A percentile compares a stretch with the other conserved stretches of the same genome.
Evolutionary conservation across 2,329 filamentous ascomycete genomes (phyloP).

Genomic region (Colletotrichum melonis): DNA sequence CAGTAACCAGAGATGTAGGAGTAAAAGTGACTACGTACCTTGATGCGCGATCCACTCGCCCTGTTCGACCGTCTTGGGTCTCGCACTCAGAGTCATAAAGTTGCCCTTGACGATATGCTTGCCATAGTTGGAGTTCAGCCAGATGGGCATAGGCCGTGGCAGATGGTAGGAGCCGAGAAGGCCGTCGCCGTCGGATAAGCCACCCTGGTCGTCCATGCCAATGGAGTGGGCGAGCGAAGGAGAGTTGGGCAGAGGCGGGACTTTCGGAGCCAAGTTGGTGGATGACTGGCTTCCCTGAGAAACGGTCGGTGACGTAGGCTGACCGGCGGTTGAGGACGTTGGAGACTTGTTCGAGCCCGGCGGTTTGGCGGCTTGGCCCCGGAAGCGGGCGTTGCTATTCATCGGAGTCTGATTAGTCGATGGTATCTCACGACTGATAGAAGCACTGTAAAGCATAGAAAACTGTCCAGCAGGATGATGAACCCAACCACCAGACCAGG

Average conservation of each 20-base stretch:
- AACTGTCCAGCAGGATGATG: neutral
- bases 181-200: slow-evolving; percentile 62
- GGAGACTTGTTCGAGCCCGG: slow-evolving; percentile 65
- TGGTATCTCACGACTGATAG: slow-evolving; percentile 22
- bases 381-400: slow-evolving; percentile 67
- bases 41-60: slow-evolving; percentile 98
- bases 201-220: slow-evolving; percentile 72
- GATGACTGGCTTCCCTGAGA: slow-evolving; percentile 64
- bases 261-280: slow-evolving; percentile 64
- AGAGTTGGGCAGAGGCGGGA: slow-evolving; percentile 71
- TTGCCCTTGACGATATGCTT: slow-evolving; percentile 96
- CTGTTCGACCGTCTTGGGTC: slow-evolving; percentile 92
- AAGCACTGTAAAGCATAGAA: slow-evolving; percentile 4
- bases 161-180: slow-evolving; percentile 71
- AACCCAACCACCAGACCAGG: slow-evolving; percentile 19
- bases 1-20: neutral
- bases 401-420: slow-evolving; percentile 40
- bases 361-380: slow-evolving; percentile 64
- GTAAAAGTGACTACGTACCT: slow-evolving; percentile 66
- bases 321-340: slow-evolving; percentile 58
- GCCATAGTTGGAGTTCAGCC: slow-evolving; percentile 80
- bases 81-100: slow-evolving; percentile 94
- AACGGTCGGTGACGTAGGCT: slow-evolving; percentile 60
- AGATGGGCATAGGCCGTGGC: slow-evolving; percentile 75
- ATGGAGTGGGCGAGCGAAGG: slow-evolving; percentile 75